Conservation (phyloP, 116 monocot species). For the Thalassia testudinum region DNA sequence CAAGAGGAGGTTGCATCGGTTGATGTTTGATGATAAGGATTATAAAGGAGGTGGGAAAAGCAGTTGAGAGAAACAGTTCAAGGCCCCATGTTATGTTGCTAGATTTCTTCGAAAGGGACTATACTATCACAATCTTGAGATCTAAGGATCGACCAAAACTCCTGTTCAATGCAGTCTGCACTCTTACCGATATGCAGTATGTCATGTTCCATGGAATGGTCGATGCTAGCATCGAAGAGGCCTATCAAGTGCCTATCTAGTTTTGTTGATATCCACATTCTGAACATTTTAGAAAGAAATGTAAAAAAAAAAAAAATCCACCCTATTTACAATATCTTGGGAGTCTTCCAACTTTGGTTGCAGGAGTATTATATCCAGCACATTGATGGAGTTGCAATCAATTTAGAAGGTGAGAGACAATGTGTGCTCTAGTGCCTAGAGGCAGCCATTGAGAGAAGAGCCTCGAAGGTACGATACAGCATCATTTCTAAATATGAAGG, state of each 20-base stretch:
- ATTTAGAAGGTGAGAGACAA: constrained; percentile 54
- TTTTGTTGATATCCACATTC: too few relatives aligned
- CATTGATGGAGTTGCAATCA: constrained; percentile 41
- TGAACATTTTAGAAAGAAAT: too few relatives aligned
- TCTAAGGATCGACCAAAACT: constrained; percentile 63
- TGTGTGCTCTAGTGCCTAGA: constrained; percentile 51
- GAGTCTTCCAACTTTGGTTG: too few relatives aligned
- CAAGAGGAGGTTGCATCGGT: constrained; percentile 70
- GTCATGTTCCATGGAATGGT: constrained; percentile 81
- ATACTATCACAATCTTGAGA: constrained; percentile 43
- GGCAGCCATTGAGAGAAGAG: constrained; percentile 56
- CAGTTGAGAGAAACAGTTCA: too few relatives aligned
- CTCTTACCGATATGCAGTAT: constrained; percentile 80
- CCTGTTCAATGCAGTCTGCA: constrained; percentile 71
- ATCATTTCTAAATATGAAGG: too few relatives aligned
- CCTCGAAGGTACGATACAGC: too few relatives aligned
- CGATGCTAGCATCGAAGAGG: constrained; percentile 55
- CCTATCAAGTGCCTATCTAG: too few relatives aligned
- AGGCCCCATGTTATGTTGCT: constrained; percentile 34
- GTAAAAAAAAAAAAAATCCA: too few relatives aligned
- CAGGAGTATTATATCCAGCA: constrained; percentile 80
- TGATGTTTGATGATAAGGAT: constrained; percentile 69
- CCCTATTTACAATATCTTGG: too few relatives aligned
- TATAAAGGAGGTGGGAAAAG: constrained; percentile 7
- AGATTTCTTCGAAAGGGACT: constrained; percentile 53